A percentile compares a stretch with the other conserved stretches of the same genome.
These are phyloP conservation scores for Backusella mclennaniae DNA, from an alignment of 192 early-diverging fungal species.

Conservation along the genomic window DNA sequence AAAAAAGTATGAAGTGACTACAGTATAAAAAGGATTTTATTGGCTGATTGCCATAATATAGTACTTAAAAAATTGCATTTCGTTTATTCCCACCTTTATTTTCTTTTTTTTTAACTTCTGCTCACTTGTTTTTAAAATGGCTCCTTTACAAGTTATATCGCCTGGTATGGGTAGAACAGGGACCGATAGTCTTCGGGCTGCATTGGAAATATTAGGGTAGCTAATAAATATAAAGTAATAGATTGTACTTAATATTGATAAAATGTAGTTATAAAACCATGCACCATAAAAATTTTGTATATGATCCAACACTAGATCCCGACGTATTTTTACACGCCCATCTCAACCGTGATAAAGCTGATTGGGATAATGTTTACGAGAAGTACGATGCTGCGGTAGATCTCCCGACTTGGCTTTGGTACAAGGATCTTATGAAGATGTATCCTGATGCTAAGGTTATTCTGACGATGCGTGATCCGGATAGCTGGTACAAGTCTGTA, in stretches of 20 bases:
- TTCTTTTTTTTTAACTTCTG: no score
- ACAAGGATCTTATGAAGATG: slow-evolving; percentile 18
- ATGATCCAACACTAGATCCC: slow-evolving; percentile 7
- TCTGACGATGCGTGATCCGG: slow-evolving; percentile 7
- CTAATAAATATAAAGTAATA: neutral
- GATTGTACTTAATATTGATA: neutral
- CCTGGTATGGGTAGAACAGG: slow-evolving; percentile 20
- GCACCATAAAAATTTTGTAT: slow-evolving; percentile 11
- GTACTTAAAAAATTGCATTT: no score
- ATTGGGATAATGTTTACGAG: slow-evolving; percentile 20
- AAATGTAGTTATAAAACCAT: slow-evolving; percentile 10
- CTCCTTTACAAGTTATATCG: slow-evolving; percentile 20
- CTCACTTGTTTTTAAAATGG: neutral
- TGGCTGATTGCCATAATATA: no score
- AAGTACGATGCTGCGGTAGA: slow-evolving; percentile 23
- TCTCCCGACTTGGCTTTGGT: slow-evolving; percentile 12
- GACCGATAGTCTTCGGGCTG: slow-evolving; percentile 19
- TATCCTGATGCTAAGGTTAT: slow-evolving; percentile 27
- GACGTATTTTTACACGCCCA: neutral
- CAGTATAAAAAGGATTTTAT: no score
- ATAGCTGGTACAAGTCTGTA: slow-evolving; percentile 23
- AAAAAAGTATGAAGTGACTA: no score
- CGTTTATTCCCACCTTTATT: no score
- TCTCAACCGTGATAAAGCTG: neutral
- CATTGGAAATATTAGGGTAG: slow-evolving; percentile 25